Base-by-base conservation (phyloP, 2,329 filamentous ascomycete species). In the Fusarium secorum region DNA sequence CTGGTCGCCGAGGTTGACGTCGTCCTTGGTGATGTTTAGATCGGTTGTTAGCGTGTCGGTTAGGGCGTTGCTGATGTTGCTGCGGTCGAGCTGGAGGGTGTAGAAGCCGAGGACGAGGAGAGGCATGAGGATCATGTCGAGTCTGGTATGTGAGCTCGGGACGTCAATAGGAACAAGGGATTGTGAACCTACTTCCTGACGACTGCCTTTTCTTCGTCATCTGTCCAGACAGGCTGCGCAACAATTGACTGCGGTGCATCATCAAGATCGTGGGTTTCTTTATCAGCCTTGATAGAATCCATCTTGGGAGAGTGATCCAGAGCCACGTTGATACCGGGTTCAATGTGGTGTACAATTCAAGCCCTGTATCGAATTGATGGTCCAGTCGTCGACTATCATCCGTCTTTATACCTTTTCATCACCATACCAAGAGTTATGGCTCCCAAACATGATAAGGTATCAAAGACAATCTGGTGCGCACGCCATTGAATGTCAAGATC, bases 1-100 rank as follows among this genome's bases (percentile, higher is more conserved):
- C 64, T 85, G 83, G 9, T 83, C 81, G 9, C 85, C 85, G 10
- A 85, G 74, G 39, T 87, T 87, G 64, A 86, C 82, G 41, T 86
- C 81, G 66, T 85, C 81, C 20, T 85, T 84, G 1, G 80, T 83
- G 57, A 87, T 83, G 18, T 79, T 76, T 2, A 87, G 78, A 56
- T 87, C 85, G 17, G 80, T 66, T 11, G 83, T 81, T 53, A 87
- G 82, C 17, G 81, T 83, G 41, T 86, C 85, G 5, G 85, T 87
- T 13, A 87, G 69, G 10, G 85, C 85, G 30, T 84, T 85, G 58
- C 81, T 79, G 60, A 85, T 79, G 64, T 80, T 80, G 32, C 75
- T 76, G 28, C 78, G 72, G 41, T 80, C 78, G 24, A 79, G 71
- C 44, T 80, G 84, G 38, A 86, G 83, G 30, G 82, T 82, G 11